These are phyloP conservation scores for Nicotiana obtusifolia DNA, from an alignment of 257 asterid species.

Conservation along the genomic window DNA sequence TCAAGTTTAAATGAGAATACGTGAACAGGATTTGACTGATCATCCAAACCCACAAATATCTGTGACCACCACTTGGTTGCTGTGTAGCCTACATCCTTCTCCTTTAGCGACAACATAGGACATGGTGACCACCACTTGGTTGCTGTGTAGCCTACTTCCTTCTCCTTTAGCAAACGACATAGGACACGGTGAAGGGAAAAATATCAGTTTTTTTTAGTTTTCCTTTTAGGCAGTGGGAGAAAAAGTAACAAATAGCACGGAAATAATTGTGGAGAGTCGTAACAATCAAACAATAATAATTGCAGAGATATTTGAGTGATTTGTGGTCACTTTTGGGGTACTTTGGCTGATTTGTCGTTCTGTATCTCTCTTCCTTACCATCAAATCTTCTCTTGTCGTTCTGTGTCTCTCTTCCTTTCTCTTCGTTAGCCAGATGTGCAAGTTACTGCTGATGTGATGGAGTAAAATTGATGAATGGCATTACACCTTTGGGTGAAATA, in stretches of 20 bases:
- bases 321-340: not conserved
- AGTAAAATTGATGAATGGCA: not conserved
- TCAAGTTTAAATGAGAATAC: not conserved
- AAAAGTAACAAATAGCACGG: not conserved
- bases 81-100: not conserved
- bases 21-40: not conserved
- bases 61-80: not conserved
- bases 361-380: not conserved
- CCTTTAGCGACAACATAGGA: not conserved
- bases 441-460: not conserved
- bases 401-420: not conserved
- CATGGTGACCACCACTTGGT: not conserved
- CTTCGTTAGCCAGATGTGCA: not conserved
- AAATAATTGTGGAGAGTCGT: not conserved
- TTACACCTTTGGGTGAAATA: not conserved
- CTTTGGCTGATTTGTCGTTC: not conserved
- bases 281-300: no score
- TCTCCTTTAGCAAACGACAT: not conserved
- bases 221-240: not conserved
- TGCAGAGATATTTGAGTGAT: no score
- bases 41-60: no score
- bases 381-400: not conserved
- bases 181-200: not conserved
- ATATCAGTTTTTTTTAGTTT: not conserved
- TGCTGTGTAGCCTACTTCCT: not conserved